A percentile compares a stretch with the other conserved stretches of the same genome.
Evolutionary conservation across 139 green algal species (phyloP).

Genomic region (Micromonas pusilla): DNA sequence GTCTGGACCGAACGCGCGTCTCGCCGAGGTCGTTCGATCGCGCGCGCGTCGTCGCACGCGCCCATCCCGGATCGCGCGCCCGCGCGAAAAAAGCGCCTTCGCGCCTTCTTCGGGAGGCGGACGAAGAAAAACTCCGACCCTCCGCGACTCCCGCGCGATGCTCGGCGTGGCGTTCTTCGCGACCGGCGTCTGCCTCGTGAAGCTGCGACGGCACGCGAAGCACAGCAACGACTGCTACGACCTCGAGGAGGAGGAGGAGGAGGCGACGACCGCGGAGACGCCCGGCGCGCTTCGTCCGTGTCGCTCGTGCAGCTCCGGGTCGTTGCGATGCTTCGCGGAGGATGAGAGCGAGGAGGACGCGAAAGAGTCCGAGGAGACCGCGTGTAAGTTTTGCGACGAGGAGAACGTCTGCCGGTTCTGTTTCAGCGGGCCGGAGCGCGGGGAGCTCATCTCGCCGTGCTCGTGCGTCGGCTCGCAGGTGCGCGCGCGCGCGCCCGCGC

Average conservation of each 20-base stretch:
- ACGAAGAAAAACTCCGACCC: neutral
- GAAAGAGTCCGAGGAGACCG: neutral
- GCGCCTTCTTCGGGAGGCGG: no score
- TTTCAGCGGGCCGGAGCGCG: neutral
- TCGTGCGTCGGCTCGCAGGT: neutral
- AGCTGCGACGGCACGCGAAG: neutral
- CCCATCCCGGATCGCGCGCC: neutral
- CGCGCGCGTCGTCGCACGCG: no score
- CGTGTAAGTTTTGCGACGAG: neutral
- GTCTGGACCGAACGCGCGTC: no score
- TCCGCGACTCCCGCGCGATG: neutral
- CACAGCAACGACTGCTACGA: neutral
- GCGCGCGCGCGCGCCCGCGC: no score
- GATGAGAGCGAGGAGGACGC: neutral
- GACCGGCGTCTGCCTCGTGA: neutral
- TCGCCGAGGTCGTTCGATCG: neutral
- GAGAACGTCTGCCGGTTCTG: slow-evolving; percentile 4
- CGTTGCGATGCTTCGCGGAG: neutral
- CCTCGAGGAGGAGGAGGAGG: neutral
- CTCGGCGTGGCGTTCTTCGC: neutral
- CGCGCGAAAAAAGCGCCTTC: neutral
- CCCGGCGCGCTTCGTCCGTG: neutral
- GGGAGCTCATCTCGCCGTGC: slow-evolving; percentile 15
- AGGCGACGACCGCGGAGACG: neutral
- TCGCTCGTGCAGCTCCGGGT: neutral